phyloP scores from a whole-genome alignment of 2,329 filamentous ascomycete genomes.

The Alternaria atra region DNA sequence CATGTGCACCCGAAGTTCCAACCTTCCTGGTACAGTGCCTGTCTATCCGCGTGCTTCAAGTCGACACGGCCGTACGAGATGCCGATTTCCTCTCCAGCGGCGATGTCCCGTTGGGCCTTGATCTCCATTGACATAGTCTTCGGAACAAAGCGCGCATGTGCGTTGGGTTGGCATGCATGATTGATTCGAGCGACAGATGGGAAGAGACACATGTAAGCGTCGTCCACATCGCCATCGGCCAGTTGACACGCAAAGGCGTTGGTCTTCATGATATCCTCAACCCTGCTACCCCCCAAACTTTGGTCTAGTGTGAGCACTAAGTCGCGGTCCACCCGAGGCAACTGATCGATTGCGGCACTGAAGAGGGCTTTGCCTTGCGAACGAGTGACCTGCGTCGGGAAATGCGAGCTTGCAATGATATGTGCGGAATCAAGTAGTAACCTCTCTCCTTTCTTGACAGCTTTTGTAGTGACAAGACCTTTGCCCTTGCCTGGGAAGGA shows the following conservation, averaged over 20 bases:
- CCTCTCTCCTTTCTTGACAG: conserved; percentile 23
- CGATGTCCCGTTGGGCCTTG: conserved; percentile 30
- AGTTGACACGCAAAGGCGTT: conserved; percentile 36
- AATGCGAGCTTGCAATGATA: conserved; percentile 32
- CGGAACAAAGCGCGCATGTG: conserved; percentile 33
- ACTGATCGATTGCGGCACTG: conserved; percentile 15
- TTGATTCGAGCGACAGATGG: conserved; percentile 35
- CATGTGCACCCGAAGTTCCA: conserved; percentile 39
- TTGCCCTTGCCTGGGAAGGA: conserved; percentile 35
- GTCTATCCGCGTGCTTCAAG: conserved; percentile 26
- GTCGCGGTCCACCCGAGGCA: conserved; percentile 15
- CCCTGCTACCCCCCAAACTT: conserved; percentile 21
- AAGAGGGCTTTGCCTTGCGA: conserved; percentile 25
- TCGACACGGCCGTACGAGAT: conserved; percentile 35
- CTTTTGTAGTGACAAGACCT: conserved; percentile 27
- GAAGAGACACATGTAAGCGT: conserved; percentile 38
- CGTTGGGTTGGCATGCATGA: conserved; percentile 35
- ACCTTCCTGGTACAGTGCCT: conserved; percentile 28
- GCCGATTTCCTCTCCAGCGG: conserved; percentile 32
- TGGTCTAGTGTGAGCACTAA: conserved; percentile 26
- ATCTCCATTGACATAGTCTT: conserved; percentile 32
- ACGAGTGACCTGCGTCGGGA: conserved; percentile 21
- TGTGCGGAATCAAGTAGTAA: conserved; percentile 33
- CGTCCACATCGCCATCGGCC: conserved; percentile 28
- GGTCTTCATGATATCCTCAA: conserved; percentile 35